These are phyloP conservation scores for Aspergillus coremiiformis DNA, from an alignment of 495 filamentous ascomycete genomes.

Conservation along the genomic window DNA sequence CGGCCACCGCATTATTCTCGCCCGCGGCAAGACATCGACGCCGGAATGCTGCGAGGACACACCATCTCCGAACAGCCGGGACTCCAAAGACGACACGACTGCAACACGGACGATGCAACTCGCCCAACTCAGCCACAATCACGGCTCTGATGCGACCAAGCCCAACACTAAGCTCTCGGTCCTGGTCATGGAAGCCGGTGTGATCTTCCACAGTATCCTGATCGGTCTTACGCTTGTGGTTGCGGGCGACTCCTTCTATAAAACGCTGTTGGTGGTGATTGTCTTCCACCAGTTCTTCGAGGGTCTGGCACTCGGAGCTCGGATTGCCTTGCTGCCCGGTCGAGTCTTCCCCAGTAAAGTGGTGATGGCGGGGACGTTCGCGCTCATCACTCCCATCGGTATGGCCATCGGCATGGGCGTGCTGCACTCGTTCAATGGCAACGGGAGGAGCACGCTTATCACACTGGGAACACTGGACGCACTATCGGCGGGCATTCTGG, in stretches of 20 bases:
- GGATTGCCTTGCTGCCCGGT: conserved; percentile 64
- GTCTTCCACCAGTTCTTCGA: conserved; percentile 64
- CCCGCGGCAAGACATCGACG: conserved; percentile 8
- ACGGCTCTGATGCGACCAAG: conserved; percentile 22
- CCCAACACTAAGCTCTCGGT: conserved; percentile 50
- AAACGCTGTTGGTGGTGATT: conserved; percentile 66
- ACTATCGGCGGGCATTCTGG: conserved; percentile 39
- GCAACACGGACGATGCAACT: conserved; percentile 9
- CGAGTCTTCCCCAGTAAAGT: conserved; percentile 30
- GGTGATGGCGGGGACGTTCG: conserved; percentile 29
- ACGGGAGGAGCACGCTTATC: conserved; percentile 29
- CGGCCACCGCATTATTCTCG: conserved; percentile 43
- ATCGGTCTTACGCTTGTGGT: conserved; percentile 33
- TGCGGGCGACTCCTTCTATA: conserved; percentile 45
- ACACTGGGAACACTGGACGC: conserved; percentile 39
- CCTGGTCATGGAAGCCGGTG: conserved; percentile 59
- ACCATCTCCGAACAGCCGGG: conserved; percentile 5
- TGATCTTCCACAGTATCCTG: conserved; percentile 62
- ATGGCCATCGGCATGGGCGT: conserved; percentile 42
- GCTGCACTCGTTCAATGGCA: conserved; percentile 34
- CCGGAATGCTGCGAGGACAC: background rate
- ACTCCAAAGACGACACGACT: conserved; percentile 2
- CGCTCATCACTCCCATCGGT: conserved; percentile 38
- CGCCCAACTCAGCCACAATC: conserved; percentile 24
- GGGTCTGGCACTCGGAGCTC: conserved; percentile 64